Base-by-base conservation (phyloP, 352 stramenopile species). In the Phytophthora lateralis region DNA sequence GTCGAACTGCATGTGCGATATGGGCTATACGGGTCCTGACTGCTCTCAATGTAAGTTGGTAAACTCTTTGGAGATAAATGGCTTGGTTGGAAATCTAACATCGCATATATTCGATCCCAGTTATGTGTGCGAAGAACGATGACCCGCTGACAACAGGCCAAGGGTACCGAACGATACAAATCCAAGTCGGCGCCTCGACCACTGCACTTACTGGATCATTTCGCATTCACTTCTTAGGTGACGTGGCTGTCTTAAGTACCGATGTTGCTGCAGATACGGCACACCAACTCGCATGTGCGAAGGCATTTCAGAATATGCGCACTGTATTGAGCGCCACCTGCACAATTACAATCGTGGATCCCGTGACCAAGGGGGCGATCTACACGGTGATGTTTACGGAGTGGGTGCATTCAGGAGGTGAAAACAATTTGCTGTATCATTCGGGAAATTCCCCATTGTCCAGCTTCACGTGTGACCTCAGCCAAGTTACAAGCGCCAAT, bases 111-210 rank as follows among this genome's bases (percentile, higher is more conserved):
- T 34, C 15, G 2, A 18, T 14, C 1, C 4, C 34, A 89, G 76
- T 75, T 18, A 94, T 95, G 81, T 96, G 90, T 38, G 82, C 86
- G 9, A 95, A 95, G 75, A 89, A 89, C 29, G 86, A 97, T 60
- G 84, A 97, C 46, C 88, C 85, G 1, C 60, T 97, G 9, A 95
- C 88, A 6, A 83, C 82, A 3, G 55, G 74, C 5, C 87, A 97
- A 71, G 62, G 53, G 7, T 82, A 77, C 47, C 80, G 85, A 12
- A 73, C 69, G 0, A 91, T 91, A 62, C 71, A 70, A 30, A 78
- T 94, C 32, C 75, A 68, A 17, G 63, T 88, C 7, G 74, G 74
- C 0, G 78, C 60, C 3, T 38, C 44, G 14, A 60, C 32, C n/a
- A 52, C 52, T 38, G 55, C 69, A 17, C 67, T 88, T 9, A 50